Evolutionary conservation across 441 rosid genomes (phyloP), one percentile per base, ranked within the genome.

Genomic region (Syzygium syzygioides): DNA sequence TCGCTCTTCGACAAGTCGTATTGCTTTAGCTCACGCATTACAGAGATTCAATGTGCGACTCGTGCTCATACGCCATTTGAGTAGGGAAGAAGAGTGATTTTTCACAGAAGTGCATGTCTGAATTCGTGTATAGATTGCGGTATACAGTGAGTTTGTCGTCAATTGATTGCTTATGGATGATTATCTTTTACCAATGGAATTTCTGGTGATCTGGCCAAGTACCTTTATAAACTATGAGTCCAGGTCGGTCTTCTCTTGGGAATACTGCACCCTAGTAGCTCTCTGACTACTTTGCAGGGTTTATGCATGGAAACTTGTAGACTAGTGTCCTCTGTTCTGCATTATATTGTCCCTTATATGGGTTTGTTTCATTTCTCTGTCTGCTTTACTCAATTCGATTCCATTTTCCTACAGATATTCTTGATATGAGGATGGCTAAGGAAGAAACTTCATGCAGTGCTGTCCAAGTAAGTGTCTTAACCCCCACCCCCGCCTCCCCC

Each of bases 401-500:
- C n/a, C 3, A 3, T 76, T 41, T 76, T 76, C 52, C 28, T 14
- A 76, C n/a, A 76, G 83, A 76, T 45, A 76, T 6, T 45, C 52
- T 76, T n/a, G 23, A 12, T 76, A 94, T 92, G 94, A 92, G 90
- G 93, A 90, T 89, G 85, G 89, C 90, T 53, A 90, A 91, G 90
- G 95, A 93, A 90, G 94, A 92, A 64, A 62, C 91, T 32, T 87
- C 92, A 25, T 83, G 90, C 84, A 88, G 86, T 88, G 87, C 91
- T 88, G 92, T 91, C 84, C 91, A 90, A 88, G 99, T 96, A 89
- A 93, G 96, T 85, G 50, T 79, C 86, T 86, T 86, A 86, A 64
- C 53, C 41, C 45, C 30, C 13, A 48, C 19, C 9, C 17, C 52
- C 8, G 13, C 45, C 8, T 18, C 55, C 23, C 53, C n/a, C 59